phyloP scores from a whole-genome alignment of 2,329 filamentous ascomycete species.

The Boeremia exigua region DNA sequence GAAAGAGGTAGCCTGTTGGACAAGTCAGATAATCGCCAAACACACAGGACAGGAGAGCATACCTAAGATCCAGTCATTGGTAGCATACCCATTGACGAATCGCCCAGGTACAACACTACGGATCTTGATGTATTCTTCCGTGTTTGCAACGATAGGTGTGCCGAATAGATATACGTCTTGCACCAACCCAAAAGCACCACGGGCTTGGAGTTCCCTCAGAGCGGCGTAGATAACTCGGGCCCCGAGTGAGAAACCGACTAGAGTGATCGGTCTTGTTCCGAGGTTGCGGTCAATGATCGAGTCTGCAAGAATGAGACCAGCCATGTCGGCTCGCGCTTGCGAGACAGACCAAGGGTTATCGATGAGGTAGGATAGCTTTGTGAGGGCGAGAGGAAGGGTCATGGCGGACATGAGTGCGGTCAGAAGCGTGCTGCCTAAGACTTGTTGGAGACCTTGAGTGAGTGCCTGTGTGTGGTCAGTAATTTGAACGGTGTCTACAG shows the following conservation, averaged over 20 bases:
- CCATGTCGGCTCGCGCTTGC: constrained; percentile 83
- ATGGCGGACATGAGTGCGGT: constrained; percentile 90
- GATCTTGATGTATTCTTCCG: constrained; percentile 83
- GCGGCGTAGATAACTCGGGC: constrained; percentile 92
- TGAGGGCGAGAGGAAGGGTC: constrained; percentile 88
- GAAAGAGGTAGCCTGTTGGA: constrained; percentile 78
- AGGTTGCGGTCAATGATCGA: constrained; percentile 91
- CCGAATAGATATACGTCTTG: constrained; percentile 97
- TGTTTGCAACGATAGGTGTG: constrained; percentile 87
- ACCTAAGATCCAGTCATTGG: constrained; percentile 95
- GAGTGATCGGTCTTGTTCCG: constrained; percentile 86
- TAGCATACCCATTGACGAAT: constrained; percentile 93
- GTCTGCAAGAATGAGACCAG: constrained; percentile 91
- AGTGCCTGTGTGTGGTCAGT: constrained; percentile 70
- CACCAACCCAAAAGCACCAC: constrained; percentile 83
- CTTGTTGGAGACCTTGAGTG: constrained; percentile 94
- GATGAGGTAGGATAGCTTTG: constrained; percentile 93
- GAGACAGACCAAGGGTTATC: constrained; percentile 99
- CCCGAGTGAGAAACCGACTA: constrained; percentile 93
- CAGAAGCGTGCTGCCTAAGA: constrained; percentile 87
- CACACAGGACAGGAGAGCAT: constrained; percentile 11
- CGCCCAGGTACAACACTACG: constrained; percentile 87
- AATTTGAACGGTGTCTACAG: not conserved
- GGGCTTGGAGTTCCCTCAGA: constrained; percentile 81
- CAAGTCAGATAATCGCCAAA: constrained; percentile 2